phyloP scores from a whole-genome alignment of 192 early-diverging fungal species.

The Backusella morwellensis region DNA sequence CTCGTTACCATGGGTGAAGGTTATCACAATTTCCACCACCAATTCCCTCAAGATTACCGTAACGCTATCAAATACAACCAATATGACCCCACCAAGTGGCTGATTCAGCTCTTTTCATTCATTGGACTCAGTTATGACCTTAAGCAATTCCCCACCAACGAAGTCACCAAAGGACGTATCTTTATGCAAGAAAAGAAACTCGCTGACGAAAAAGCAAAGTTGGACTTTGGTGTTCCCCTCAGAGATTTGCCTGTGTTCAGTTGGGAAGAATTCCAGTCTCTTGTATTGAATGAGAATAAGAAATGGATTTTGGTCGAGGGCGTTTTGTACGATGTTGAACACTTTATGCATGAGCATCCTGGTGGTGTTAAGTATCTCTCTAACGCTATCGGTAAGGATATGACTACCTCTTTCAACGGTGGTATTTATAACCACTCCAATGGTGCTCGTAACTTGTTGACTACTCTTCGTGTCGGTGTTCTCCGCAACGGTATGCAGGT shows the following conservation, averaged over 20 bases:
- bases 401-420: slow-evolving; percentile 85
- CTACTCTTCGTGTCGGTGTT: slow-evolving; percentile 68
- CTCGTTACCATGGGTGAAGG: slow-evolving; percentile 79
- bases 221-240: slow-evolving; percentile 76
- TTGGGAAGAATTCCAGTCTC: slow-evolving; percentile 60
- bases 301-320: slow-evolving; percentile 85
- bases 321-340: slow-evolving; percentile 75
- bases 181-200: slow-evolving; percentile 83
- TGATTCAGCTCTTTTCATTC: slow-evolving; percentile 56
- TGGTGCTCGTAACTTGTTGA: slow-evolving; percentile 82
- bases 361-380: slow-evolving; percentile 77
- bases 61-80: slow-evolving; percentile 77
- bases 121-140: slow-evolving; percentile 70
- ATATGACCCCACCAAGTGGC: slow-evolving; percentile 87
- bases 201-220: slow-evolving; percentile 48
- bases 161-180: slow-evolving; percentile 74
- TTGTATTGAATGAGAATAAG: slow-evolving; percentile 65
- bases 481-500: slow-evolving; percentile 48
- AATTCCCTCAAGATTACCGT: slow-evolving; percentile 85
- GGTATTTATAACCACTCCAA: slow-evolving; percentile 90
- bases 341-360: slow-evolving; percentile 87
- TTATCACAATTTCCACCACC: slow-evolving; percentile 88
- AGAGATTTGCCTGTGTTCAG: slow-evolving; percentile 67
- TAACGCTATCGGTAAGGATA: slow-evolving; percentile 78
- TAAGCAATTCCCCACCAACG: slow-evolving; percentile 76